Evolutionary conservation across 2,329 filamentous ascomycete species (phyloP).

Genomic region (Colletotrichum somersetense): DNA sequence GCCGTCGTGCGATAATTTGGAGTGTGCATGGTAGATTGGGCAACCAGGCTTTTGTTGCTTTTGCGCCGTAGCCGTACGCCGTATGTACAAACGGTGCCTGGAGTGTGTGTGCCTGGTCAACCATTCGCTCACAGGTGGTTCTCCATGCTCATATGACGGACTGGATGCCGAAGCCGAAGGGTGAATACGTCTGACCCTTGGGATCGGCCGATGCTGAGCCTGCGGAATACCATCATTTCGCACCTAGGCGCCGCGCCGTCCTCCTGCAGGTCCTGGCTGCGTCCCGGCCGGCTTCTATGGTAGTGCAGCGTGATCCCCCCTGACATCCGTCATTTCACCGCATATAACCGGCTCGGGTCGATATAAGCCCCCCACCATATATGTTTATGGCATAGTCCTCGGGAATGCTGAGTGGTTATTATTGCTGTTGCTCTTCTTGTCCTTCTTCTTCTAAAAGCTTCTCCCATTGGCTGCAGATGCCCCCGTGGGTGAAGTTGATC

Average conservation of each 20-base stretch:
- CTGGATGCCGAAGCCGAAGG: slow-evolving; percentile 1
- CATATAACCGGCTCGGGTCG: background rate
- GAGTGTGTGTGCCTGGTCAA: background rate
- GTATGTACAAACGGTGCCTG: too few relatives aligned
- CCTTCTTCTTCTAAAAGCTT: too few relatives aligned
- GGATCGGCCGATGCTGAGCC: slow-evolving; percentile 14
- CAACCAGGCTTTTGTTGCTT: background rate
- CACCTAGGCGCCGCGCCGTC: slow-evolving; percentile 22
- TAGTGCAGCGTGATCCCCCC: background rate
- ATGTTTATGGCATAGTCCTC: background rate
- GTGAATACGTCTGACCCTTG: background rate
- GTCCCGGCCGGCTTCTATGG: slow-evolving; percentile 2
- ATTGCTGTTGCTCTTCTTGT: background rate
- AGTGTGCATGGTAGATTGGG: background rate
- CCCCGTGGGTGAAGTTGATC: background rate
- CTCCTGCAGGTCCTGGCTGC: slow-evolving; percentile 9
- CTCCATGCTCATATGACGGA: slow-evolving; percentile 1
- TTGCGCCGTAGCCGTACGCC: background rate
- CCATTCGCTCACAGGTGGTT: background rate
- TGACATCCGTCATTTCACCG: background rate
- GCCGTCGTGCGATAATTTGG: background rate
- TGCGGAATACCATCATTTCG: slow-evolving; percentile 31
- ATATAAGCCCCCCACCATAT: background rate
- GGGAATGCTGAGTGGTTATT: background rate
- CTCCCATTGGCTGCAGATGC: background rate